Conservation (phyloP, 192 early-diverging fungal species). For the Thoreauomyces humboldtii region DNA sequence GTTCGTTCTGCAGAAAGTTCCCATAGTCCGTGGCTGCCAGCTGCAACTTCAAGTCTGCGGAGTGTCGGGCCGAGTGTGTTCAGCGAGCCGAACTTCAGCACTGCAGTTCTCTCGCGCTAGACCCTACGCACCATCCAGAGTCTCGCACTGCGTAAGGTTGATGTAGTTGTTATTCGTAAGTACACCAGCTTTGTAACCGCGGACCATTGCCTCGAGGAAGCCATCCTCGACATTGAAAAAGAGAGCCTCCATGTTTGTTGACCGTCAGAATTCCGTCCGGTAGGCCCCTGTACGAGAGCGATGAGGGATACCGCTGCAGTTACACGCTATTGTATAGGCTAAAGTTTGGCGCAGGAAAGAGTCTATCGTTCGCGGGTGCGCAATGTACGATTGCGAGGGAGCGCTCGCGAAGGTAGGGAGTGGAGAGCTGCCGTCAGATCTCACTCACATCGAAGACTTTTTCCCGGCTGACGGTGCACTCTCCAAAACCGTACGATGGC, state of each 20-base stretch:
- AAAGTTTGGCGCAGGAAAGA: too few relatives aligned
- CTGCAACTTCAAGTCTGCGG: constrained; percentile 88
- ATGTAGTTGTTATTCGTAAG: constrained; percentile 78
- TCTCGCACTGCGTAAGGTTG: constrained; percentile 98
- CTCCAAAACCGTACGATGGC: too few relatives aligned
- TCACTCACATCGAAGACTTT: too few relatives aligned
- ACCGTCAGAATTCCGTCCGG: too few relatives aligned
- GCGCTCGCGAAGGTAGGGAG: too few relatives aligned
- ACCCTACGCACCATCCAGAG: constrained; percentile 80
- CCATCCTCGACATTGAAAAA: constrained; percentile 88
- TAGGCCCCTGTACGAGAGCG: too few relatives aligned
- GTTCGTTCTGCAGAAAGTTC: constrained; percentile 90
- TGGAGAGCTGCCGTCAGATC: too few relatives aligned
- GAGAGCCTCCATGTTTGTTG: constrained; percentile 43
- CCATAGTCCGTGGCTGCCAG: constrained; percentile 95
- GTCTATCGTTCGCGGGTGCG: too few relatives aligned
- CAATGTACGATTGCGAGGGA: too few relatives aligned
- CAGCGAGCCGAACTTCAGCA: background rate
- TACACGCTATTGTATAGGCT: too few relatives aligned
- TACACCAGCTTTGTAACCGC: constrained; percentile 90
- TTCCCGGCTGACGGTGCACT: too few relatives aligned
- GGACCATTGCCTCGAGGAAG: constrained; percentile 90
- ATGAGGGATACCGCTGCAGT: too few relatives aligned
- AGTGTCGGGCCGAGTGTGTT: background rate
- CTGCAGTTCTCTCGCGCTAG: background rate